phyloP scores from a whole-genome alignment of 441 rosid species.

The Pelargonium cotyledonis region DNA sequence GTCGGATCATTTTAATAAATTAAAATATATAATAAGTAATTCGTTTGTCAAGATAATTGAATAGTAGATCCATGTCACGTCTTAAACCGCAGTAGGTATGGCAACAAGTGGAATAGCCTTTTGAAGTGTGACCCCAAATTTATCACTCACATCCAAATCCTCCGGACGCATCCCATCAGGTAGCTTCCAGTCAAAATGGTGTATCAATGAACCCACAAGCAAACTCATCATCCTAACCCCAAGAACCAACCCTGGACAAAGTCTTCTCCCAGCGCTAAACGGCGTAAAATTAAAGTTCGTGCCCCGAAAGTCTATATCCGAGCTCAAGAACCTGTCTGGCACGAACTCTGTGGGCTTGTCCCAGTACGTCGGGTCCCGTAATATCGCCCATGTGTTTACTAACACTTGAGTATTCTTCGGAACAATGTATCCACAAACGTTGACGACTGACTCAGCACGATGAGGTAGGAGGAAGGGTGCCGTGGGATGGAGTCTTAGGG shows the following conservation, averaged over 20 bases:
- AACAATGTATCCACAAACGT: neutral
- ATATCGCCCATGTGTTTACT: constrained; percentile 13
- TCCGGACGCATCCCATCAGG: neutral
- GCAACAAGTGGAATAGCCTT: neutral
- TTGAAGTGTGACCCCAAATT: neutral
- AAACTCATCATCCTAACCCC: constrained; percentile 15
- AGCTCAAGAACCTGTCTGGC: constrained; percentile 16
- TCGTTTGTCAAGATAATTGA: no score
- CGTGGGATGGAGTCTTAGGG: constrained; percentile 15
- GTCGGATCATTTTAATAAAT: no score
- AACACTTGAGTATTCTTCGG: constrained; percentile 8
- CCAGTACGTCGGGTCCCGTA: constrained; percentile 7
- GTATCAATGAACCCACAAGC: constrained; percentile 14
- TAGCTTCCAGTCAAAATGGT: constrained; percentile 1
- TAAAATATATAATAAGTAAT: no score
- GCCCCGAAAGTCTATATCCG: constrained; percentile 12
- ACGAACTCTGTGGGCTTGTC: neutral
- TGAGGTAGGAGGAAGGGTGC: constrained; percentile 17
- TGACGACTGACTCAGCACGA: neutral
- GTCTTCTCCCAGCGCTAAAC: constrained; percentile 16
- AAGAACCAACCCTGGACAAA: constrained; percentile 21
- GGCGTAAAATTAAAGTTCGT: constrained; percentile 12
- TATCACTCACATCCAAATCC: neutral
- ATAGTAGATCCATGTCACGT: no score
- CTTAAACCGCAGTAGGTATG: no score